Conservation (phyloP, 2,329 filamentous ascomycete genomes). For the Leptoxyphium fumago region DNA sequence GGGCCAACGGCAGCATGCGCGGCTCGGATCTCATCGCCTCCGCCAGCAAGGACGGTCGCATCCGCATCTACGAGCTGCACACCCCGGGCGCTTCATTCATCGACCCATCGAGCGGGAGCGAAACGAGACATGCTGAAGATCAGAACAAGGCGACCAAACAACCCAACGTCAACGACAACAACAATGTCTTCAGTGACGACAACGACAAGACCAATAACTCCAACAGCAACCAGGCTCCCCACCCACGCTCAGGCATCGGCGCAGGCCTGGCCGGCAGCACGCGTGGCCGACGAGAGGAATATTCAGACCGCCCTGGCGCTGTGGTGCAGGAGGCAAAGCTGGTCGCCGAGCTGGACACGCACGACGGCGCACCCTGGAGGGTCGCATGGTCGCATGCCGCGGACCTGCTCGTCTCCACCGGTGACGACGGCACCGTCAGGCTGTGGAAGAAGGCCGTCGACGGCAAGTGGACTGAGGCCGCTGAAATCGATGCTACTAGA, state of each 20-base stretch:
- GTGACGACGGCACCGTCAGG: conserved; percentile 52
- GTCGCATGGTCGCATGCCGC: conserved; percentile 49
- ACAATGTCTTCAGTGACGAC: not conserved
- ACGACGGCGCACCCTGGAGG: conserved; percentile 60
- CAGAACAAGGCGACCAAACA: not conserved
- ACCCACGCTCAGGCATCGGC: conserved; percentile 36
- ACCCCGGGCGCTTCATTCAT: conserved; percentile 40
- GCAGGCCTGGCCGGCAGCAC: conserved; percentile 34
- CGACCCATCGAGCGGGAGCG: conserved; percentile 12
- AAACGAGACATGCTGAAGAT: not conserved
- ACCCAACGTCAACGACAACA: not conserved
- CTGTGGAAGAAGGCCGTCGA: conserved; percentile 36
- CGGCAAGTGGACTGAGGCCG: conserved; percentile 34
- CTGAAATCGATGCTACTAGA: conserved; percentile 28
- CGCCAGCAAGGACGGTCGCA: conserved; percentile 79
- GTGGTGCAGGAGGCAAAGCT: conserved; percentile 49
- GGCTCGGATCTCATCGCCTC: conserved; percentile 86
- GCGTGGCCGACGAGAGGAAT: conserved; percentile 37
- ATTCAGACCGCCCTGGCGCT: conserved; percentile 45
- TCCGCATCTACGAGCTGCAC: conserved; percentile 74
- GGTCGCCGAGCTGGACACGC: conserved; percentile 50
- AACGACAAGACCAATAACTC: conserved; percentile 1
- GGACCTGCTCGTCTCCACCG: conserved; percentile 59
- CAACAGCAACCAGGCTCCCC: not conserved
- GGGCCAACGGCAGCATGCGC: conserved; percentile 81